Percentiles rank a stretch among this genome's conserved stretches.
These are phyloP conservation scores for Rhizomucor miehei DNA, from an alignment of 371 early-diverging fungal species.

Conservation along the genomic window DNA sequence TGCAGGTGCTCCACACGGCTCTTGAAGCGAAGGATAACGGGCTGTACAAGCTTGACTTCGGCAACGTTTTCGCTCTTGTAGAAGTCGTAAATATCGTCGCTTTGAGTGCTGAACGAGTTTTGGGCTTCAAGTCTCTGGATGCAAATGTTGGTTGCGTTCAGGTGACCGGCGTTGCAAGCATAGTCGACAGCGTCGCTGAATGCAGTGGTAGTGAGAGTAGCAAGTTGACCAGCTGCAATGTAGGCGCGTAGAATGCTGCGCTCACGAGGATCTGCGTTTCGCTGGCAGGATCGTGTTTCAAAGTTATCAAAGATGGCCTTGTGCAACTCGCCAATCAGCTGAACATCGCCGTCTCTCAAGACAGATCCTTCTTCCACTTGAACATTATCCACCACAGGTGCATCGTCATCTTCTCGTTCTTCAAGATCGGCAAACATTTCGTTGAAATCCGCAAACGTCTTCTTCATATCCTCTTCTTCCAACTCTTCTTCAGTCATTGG, in stretches of 20 bases:
- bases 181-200: constrained; percentile 24
- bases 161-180: constrained; percentile 32
- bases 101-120: constrained; percentile 32
- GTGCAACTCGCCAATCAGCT: constrained; percentile 49
- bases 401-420: constrained; percentile 25
- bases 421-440: constrained; percentile 53
- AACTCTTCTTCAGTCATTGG: constrained; percentile 70
- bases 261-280: constrained; percentile 17
- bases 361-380: constrained; percentile 56
- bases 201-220: constrained; percentile 31
- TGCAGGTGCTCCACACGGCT: constrained; percentile 43
- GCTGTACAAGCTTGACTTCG: constrained; percentile 68
- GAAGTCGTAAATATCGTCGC: constrained; percentile 74
- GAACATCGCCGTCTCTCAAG: constrained; percentile 53
- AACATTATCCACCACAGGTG: neutral
- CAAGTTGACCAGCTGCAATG: constrained; percentile 31
- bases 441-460: constrained; percentile 77
- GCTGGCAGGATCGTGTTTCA: constrained; percentile 14
- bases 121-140: constrained; percentile 38
- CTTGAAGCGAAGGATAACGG: constrained; percentile 66
- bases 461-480: constrained; percentile 67
- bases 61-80: constrained; percentile 80
- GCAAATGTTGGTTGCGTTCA: constrained; percentile 26
- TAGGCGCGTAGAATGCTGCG: constrained; percentile 34
- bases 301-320: constrained; percentile 29